phyloP scores from a whole-genome alignment of 768 basidiomycete species.

The Collybia nuda region DNA sequence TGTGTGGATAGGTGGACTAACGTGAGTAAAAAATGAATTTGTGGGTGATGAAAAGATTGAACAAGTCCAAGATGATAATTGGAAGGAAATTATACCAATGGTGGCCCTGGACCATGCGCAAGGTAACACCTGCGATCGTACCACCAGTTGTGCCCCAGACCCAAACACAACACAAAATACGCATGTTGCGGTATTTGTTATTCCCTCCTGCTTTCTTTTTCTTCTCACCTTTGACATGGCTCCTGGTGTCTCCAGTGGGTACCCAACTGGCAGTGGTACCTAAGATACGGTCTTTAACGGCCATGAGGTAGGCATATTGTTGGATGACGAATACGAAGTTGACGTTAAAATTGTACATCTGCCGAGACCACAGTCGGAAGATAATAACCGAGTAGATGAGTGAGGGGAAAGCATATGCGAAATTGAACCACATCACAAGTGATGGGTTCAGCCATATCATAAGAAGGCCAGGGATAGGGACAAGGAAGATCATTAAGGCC shows the following conservation, averaged over 20 bases:
- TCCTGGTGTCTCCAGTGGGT: constrained; percentile 23
- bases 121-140: constrained; percentile 16
- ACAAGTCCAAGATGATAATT: constrained; percentile 15
- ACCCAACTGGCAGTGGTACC: constrained; percentile 26
- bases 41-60: constrained; percentile 19
- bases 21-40: constrained; percentile 18
- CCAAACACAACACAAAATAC: constrained; percentile 24
- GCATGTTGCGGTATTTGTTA: constrained; percentile 28
- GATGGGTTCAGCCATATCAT: constrained; percentile 19
- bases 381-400: constrained; percentile 23
- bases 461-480: constrained; percentile 22
- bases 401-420: constrained; percentile 23
- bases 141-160: constrained; percentile 17
- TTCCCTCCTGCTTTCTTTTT: constrained; percentile 19
- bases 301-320: constrained; percentile 27
- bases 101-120: constrained; percentile 19
- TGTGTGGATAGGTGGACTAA: too few relatives aligned
- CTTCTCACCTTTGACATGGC: constrained; percentile 14
- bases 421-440: constrained; percentile 25
- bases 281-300: constrained; percentile 24
- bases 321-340: constrained; percentile 25
- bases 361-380: constrained; percentile 25
- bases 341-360: constrained; percentile 23
- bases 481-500: constrained; percentile 21
- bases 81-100: constrained; percentile 22